Base-by-base conservation (phyloP, 306 rosid species). In the Astragalus glycyphyllos region DNA sequence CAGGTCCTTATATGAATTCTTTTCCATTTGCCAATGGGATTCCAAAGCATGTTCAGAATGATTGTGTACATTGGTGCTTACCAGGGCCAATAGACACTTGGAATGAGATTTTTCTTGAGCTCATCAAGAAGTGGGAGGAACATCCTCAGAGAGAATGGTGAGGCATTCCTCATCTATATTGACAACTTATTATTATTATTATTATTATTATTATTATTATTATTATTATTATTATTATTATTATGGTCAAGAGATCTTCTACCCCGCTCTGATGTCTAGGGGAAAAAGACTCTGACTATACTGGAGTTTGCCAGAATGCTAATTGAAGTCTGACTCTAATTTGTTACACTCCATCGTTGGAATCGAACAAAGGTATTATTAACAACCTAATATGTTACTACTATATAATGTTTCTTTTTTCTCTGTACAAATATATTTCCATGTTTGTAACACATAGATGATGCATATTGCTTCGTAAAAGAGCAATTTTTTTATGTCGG, bases 21-120 rank as follows among this genome's bases (percentile, higher is more conserved):
- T 80, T 80, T 68, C 96, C 97, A 12, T 82, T 84, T 74, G 80
- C 80, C 11, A 61, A 88, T 47, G 87, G 87, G 0, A 60, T 82
- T 16, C 42, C 44, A 12, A 81, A 89, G 40, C 65, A 44, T 10
- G 83, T 91, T 1, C 96, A 88, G 66, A 88, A 84, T 65, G 97
- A 91, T 59, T 91, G 92, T 73, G 84, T 84, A 15, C 97, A 91
- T 81, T 91, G 97, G 96, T 91, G 96, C 50, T 73, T 91, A 71
- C 97, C 97, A 0, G 96, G 97, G 17, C 89, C 97, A 29, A 51
- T 91, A 4, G 97, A 91, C 73, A 84, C 96, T 3, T 91, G 97
- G 97, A 91, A 87, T 85, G 89, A 86, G 44, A 80, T 91, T 5
- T 42, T 88, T 23, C 35, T 91, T 0, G 77, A 86, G 56, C 58